phyloP scores from a whole-genome alignment of 2,329 filamentous ascomycete genomes.

The Geosmithia flava region DNA sequence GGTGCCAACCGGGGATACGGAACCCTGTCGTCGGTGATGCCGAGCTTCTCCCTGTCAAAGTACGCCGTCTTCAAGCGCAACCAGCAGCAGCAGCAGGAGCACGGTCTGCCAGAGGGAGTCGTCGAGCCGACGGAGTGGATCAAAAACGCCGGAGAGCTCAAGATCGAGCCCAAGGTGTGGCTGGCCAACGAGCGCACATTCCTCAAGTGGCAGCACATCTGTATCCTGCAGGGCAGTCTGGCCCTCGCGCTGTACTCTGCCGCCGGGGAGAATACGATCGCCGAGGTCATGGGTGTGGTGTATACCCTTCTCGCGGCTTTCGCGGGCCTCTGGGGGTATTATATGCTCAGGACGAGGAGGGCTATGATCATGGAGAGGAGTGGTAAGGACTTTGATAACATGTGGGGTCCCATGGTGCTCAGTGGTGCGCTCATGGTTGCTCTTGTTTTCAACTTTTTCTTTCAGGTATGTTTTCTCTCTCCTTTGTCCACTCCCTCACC shows the following conservation, averaged over 20 bases:
- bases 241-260: constrained; percentile 83
- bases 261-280: constrained; percentile 66
- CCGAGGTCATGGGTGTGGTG: constrained; percentile 64
- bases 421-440: constrained; percentile 68
- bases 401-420: constrained; percentile 73
- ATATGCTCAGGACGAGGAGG: constrained; percentile 63
- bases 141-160: constrained; percentile 85
- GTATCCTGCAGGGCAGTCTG: constrained; percentile 72
- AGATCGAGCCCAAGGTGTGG: constrained; percentile 97
- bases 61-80: constrained; percentile 47
- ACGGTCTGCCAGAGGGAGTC: constrained; percentile 72
- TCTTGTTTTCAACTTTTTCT: constrained; percentile 75
- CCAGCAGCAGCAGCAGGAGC: constrained; percentile 25
- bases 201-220: constrained; percentile 97
- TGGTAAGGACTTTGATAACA: constrained; percentile 85
- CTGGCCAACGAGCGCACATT: constrained; percentile 97
- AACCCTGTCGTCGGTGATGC: constrained; percentile 61
- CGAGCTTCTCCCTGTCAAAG: constrained; percentile 70
- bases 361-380: constrained; percentile 75
- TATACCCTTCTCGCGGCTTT: constrained; percentile 78
- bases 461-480: constrained; percentile 52
- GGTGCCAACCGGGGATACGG: constrained; percentile 31
- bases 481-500: not conserved
- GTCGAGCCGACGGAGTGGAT: constrained; percentile 75
- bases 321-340: constrained; percentile 77